Base-by-base conservation (phyloP, 176 grass and related monocot genomes). In the Phragmites australis region DNA sequence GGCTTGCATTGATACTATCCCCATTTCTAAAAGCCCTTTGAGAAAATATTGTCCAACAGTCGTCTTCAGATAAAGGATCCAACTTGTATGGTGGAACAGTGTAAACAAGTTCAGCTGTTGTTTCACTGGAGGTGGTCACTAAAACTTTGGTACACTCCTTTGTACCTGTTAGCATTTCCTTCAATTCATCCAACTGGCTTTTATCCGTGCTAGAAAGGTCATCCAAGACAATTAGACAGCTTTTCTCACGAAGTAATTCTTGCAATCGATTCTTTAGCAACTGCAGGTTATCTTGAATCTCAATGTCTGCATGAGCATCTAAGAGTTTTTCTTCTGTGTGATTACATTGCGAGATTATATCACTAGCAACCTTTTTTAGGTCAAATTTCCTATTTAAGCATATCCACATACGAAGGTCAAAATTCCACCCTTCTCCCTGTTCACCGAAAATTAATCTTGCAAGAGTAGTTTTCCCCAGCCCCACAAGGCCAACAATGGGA, bases 391-490 rank as follows among this genome's bases (percentile, higher is more conserved):
- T 65, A 46, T 68, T 37, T 18, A 82, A 43, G 23, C 37, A 14
- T 2, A 90, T 19, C 88, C 88, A 90, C 30, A 87, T 65, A 44
- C 65, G 64, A 45, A 56, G 14, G 18, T 89, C 82, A 53, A 86
- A 86, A 8, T 55, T 51, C 80, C 52, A 76, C 1, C 9, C 60
- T 49, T 65, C 68, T 64, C 47, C 84, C 7, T 62, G n/a, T 40
- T 90, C 88, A 63, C 60, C 1, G 21, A 82, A 90, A 31, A 85
- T 63, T 45, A 86, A 85, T 68, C 48, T 83, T 29, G 88, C 83
- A 4, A 90, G 63, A 18, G 72, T 52, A 52, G 88, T 90, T 82
- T 90, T 90, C 11, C 83, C 88, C 18, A 90, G 27, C 10, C 88
- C 88, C 3, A 31, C 56, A 26, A 77, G 79, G 27, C 88, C 78